Conservation (phyloP, 2,329 filamentous ascomycete species). For the Colletotrichum scovillei region DNA sequence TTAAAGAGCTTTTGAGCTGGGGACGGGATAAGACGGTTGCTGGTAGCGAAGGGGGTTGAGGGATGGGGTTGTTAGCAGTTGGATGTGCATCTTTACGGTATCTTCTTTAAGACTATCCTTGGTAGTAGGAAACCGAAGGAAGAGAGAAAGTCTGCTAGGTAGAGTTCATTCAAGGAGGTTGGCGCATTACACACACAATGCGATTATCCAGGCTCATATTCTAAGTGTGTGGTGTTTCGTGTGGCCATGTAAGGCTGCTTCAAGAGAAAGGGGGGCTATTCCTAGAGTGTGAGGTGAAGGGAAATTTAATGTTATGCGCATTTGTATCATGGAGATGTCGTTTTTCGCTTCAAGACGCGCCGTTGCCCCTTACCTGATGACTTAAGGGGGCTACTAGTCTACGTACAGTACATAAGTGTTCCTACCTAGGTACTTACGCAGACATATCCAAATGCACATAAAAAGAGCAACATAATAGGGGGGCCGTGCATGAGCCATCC, state of each 20-base stretch:
- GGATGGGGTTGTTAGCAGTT: not conserved
- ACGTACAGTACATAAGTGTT: too few relatives aligned
- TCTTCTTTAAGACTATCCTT: not conserved
- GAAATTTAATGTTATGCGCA: conserved; percentile 23
- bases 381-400: not conserved
- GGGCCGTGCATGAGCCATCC: conserved; percentile 2
- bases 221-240: not conserved
- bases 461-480: not conserved
- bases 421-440: too few relatives aligned
- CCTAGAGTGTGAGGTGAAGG: not conserved
- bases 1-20: not conserved
- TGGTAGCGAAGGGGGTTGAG: not conserved
- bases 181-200: too few relatives aligned
- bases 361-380: not conserved
- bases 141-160: not conserved
- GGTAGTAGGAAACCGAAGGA: not conserved
- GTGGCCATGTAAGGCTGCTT: not conserved
- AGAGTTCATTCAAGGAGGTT: not conserved
- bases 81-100: not conserved
- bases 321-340: not conserved
- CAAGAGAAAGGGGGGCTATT: not conserved
- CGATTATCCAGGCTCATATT: too few relatives aligned
- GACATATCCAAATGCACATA: not conserved
- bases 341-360: not conserved
- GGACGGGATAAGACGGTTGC: not conserved